Base-by-base conservation (phyloP, 2,329 filamentous ascomycete species). In the Metarhizium humberi region DNA sequence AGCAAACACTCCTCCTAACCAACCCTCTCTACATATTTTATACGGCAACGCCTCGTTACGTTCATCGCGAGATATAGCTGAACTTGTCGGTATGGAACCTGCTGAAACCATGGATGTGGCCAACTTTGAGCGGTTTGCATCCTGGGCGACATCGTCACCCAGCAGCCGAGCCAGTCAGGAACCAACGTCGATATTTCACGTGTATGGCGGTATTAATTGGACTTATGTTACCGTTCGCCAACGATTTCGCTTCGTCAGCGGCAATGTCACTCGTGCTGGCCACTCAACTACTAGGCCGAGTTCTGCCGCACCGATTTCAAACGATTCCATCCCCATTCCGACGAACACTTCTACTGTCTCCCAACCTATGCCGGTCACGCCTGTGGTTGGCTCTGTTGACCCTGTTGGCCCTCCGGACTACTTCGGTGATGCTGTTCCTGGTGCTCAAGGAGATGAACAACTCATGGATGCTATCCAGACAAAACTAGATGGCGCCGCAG, bases 41-140 rank as follows among this genome's bases (percentile, higher is more conserved):
- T 92, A 87, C 66, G 79, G 80, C 34, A 94, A 92, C 65, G 74
- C 78, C 10, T 79, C 86, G 3, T 71, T 92, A 53, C 81, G 84
- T 52, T 76, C 78, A 0, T 79, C 77, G 25, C 68, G 75, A n/a
- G 70, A 73, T 0, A 66, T 87, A 32, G 73, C 82, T 55, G 78
- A 81, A n/a, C 66, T 81, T 20, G 70, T 90, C 4, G 75, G 74
- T 14, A 76, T 78, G 4, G 78, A 77, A 18, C 67, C 73, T 14
- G 73, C 76, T 18, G 69, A 72, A 43, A 65, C 69, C 11, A 69
- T 71, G 11, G 70, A 71, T 5, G 71, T 71, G 30, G 68, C 69
- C 25, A 79, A 82, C 1, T 86, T 82, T 58, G 66, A 73, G 2
- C 77, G 79, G 46, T 92, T 92, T 72, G 89, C 85, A 66, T 73